phyloP scores from a whole-genome alignment of 345 rosid species.

The Erodium maritimum region DNA sequence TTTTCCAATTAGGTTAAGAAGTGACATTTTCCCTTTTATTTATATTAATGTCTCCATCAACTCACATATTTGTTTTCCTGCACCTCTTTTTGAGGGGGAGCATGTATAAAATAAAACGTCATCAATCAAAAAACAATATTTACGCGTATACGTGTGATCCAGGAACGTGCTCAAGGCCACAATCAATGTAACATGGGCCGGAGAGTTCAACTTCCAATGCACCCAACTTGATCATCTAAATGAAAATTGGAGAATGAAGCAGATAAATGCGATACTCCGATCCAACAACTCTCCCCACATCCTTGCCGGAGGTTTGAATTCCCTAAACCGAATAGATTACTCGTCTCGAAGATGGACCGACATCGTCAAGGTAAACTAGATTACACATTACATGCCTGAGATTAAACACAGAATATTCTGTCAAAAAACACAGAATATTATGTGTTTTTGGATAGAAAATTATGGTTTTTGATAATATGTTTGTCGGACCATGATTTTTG shows the following conservation, averaged over 20 bases:
- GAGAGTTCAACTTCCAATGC: constrained; percentile 71
- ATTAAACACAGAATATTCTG: background rate
- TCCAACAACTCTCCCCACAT: constrained; percentile 56
- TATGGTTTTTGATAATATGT: too few relatives aligned
- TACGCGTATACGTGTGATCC: background rate
- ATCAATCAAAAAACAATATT: too few relatives aligned
- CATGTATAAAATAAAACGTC: too few relatives aligned
- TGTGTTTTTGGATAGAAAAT: background rate
- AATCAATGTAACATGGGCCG: constrained; percentile 72
- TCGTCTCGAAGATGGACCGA: constrained; percentile 75
- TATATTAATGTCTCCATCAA: too few relatives aligned
- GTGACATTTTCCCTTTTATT: too few relatives aligned
- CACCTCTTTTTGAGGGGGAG: too few relatives aligned
- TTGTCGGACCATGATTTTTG: too few relatives aligned
- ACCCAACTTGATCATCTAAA: constrained; percentile 88
- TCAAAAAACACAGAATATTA: background rate
- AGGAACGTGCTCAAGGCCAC: constrained; percentile 89
- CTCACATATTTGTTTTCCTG: too few relatives aligned
- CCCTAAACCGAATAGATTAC: constrained; percentile 70
- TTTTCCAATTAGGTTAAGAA: too few relatives aligned
- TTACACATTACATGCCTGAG: background rate
- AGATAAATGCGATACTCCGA: constrained; percentile 54
- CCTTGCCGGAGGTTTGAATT: constrained; percentile 70
- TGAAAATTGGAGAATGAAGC: constrained; percentile 93
- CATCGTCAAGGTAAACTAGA: constrained; percentile 47